Conservation (phyloP, 2,329 filamentous ascomycete genomes). For the Triangularia setosa region DNA sequence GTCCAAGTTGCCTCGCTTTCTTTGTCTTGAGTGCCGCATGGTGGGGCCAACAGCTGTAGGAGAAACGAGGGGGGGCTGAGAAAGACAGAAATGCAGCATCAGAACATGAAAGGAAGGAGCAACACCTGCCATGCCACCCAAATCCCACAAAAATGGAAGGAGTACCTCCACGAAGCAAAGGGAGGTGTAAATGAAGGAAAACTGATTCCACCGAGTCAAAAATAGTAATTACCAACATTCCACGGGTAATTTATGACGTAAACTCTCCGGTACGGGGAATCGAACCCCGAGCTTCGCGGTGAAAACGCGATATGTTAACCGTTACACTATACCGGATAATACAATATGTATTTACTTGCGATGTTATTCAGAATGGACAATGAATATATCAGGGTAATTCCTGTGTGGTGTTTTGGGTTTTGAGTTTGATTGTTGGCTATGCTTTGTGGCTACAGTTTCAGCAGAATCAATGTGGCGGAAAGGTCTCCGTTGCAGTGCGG, state of each 20-base stretch:
- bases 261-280: constrained; percentile 7
- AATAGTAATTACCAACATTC: background rate
- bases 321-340: constrained; percentile 8
- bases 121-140: background rate
- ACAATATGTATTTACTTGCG: background rate
- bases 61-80: background rate
- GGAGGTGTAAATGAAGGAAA: background rate
- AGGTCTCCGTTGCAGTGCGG: background rate
- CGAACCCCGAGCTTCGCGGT: constrained; percentile 9
- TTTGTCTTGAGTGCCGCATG: background rate
- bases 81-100: background rate
- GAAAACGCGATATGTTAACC: constrained; percentile 10
- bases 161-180: background rate
- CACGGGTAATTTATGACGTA: background rate
- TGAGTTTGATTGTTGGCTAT: no score
- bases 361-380: background rate
- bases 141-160: background rate
- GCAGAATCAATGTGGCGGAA: no score
- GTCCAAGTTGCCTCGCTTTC: no score
- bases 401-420: no score
- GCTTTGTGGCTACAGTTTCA: no score
- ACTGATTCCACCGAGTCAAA: background rate
- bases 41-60: background rate
- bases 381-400: background rate
- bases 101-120: background rate